Base-by-base conservation (phyloP, 192 early-diverging fungal species). In the Coemansia sp. region DNA sequence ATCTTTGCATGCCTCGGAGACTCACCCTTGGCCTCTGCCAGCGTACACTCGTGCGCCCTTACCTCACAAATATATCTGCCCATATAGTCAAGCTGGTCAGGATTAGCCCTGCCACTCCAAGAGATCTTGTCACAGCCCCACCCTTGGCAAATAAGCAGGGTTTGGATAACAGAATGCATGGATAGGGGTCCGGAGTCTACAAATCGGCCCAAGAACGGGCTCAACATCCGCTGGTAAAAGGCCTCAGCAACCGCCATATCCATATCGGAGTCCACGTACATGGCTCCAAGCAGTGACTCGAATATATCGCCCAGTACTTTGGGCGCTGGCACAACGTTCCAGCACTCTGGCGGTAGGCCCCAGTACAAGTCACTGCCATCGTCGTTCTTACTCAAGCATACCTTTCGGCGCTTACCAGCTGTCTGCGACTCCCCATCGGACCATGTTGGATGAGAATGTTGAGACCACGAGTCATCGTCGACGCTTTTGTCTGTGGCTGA, bases 301-400 rank as follows among this genome's bases (percentile, higher is more conserved):
- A 96, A 86, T 1, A 96, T 73, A 82, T 98, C 96, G 9, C 91
- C 91, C 49, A 94, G 72, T 0, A 93, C 91, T 67, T 98, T 98
- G 24, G 96, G 96, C n/a, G 95, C 88, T 11, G 85, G 82, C n/a
- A 93, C 70, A 38, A 90, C 78, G 42, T 86, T 83, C 95, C 95
- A 95, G 68, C 91, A 96, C 63, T 94, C 91, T 11, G 73, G 88
- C 67, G 77, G 84, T 67, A 72, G 79, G 57, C 67, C 67, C 41
- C 59, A 75, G 54, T 74, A 85, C 11, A 85, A 12, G 22, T 80
- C 82, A 3, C n/a, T 15, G n/a, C 27, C 31, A 0, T 69, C 54
- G 44, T 6, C n/a, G 20, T 9, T 20, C 40, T 40, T 11, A 22
- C 8, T 18, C 61, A 63, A 36, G 36, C 61, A 63, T 24, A 63